phyloP scores from a whole-genome alignment of 768 basidiomycete species.

The Russula brevipes region DNA sequence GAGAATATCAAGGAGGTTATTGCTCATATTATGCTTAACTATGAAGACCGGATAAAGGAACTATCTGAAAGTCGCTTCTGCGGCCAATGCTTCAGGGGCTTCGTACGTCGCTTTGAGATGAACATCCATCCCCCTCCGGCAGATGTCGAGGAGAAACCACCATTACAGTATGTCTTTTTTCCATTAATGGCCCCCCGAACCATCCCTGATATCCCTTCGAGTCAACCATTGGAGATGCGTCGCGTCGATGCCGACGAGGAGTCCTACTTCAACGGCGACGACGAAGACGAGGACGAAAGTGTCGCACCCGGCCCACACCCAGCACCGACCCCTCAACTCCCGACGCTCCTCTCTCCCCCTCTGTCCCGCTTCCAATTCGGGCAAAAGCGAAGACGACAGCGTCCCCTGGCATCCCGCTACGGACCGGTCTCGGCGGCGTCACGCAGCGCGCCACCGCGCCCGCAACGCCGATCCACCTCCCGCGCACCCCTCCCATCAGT shows the following conservation, averaged over 20 bases:
- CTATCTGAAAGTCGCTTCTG: constrained; percentile 59
- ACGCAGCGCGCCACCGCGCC: constrained; percentile 33
- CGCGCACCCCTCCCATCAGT: constrained; percentile 50
- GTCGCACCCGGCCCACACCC: constrained; percentile 29
- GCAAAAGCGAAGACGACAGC: constrained; percentile 32
- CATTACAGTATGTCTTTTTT: constrained; percentile 33
- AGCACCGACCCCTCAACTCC: constrained; percentile 8
- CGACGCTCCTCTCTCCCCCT: constrained; percentile 28
- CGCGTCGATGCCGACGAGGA: constrained; percentile 76
- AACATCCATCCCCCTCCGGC: constrained; percentile 76
- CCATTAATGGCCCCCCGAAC: too few relatives aligned
- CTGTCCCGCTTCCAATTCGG: constrained; percentile 26
- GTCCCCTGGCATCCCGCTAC: constrained; percentile 39
- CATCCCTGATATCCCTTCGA: not conserved
- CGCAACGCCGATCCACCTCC: constrained; percentile 29
- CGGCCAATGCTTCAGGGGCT: constrained; percentile 60
- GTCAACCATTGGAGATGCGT: constrained; percentile 34
- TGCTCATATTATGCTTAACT: constrained; percentile 72
- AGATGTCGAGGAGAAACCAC: constrained; percentile 41
- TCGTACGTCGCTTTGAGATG: constrained; percentile 85
- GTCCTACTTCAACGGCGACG: constrained; percentile 87
- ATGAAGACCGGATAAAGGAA: constrained; percentile 58
- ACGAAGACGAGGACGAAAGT: constrained; percentile 50
- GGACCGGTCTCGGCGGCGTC: constrained; percentile 37
- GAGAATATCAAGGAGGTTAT: constrained; percentile 87